Evolutionary conservation across 2,329 filamentous ascomycete genomes (phyloP), one percentile per base, ranked within the genome.

Genomic region (Talaromyces albobiverticillius): DNA sequence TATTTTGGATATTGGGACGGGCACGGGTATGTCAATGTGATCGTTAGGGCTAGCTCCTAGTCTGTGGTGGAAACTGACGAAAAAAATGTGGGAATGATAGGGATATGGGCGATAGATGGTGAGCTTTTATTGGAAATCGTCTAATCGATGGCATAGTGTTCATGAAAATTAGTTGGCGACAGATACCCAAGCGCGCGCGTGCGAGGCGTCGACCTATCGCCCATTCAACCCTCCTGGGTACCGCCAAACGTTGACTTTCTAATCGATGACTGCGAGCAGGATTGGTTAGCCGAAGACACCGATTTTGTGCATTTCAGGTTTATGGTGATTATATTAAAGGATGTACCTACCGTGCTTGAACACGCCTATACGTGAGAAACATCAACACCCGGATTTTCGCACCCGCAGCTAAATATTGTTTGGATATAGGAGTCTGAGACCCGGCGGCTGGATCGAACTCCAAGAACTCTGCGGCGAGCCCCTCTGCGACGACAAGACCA

Each of bases 171-270:
- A 54, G 51, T 32, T 20, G 51, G 45, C 18, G 51, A 54, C 36
- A 45, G 51, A 42, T 54, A 47, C 29, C 51, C 51, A 8, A 54
- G 51, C 36, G 51, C 51, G 13, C 51, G 23, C 26, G 62, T 71
- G n/a, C 59, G 69, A n/a, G 85, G 83, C 32, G 85, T 82, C 6
- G 54, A 56, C 22, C 46, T 54, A 18, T 48, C 49, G 25, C 54
- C 54, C 3, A 49, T 56, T 18, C 54, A 56, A 36, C 54, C 54
- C 11, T 16, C 29, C 11, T 56, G 54, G 54, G 51, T 54, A 3
- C 54, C 54, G 26, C 54, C 54, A 3, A 56, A 56, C n/a, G 51
- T 54, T 23, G 43, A 56, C 18, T 56, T 56, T 20, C 31, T 53
- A 22, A 49, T 56, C 23, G 54, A 56, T 16, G 46, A 56, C 13